Conservation (phyloP, 768 basidiomycete genomes). For the Stropharia rugosoannulata region DNA sequence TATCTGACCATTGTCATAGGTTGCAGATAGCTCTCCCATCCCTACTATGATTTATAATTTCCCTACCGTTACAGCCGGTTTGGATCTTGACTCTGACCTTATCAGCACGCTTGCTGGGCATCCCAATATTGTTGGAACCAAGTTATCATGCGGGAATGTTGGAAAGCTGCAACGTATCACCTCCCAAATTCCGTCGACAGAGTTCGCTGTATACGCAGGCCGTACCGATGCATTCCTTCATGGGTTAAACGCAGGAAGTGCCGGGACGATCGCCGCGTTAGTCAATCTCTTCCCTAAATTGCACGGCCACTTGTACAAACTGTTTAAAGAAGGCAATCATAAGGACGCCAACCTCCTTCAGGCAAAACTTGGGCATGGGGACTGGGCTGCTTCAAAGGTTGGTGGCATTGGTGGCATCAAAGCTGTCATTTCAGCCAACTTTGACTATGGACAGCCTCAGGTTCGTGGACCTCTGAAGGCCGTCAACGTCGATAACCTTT, state of each 20-base stretch:
- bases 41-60: slow-evolving; percentile 87
- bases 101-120: slow-evolving; percentile 68
- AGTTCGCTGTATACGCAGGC: slow-evolving; percentile 76
- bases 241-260: slow-evolving; percentile 58
- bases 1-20: slow-evolving; percentile 32
- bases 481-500: slow-evolving; percentile 35
- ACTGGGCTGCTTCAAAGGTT: slow-evolving; percentile 61
- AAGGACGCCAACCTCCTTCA: slow-evolving; percentile 63
- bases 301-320: slow-evolving; percentile 47
- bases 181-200: slow-evolving; percentile 46
- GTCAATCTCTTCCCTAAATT: slow-evolving; percentile 62
- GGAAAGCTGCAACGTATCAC: slow-evolving; percentile 81
- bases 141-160: slow-evolving; percentile 82
- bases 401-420: slow-evolving; percentile 73
- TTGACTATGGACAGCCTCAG: slow-evolving; percentile 55
- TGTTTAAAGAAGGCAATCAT: slow-evolving; percentile 52
- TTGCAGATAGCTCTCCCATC: slow-evolving; percentile 67
- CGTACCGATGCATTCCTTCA: slow-evolving; percentile 69
- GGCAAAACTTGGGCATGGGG: slow-evolving; percentile 60
- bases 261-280: slow-evolving; percentile 65
- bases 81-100: slow-evolving; percentile 82
- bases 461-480: slow-evolving; percentile 52
- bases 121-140: slow-evolving; percentile 84
- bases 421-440: slow-evolving; percentile 57
- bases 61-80: slow-evolving; percentile 76